phyloP scores from a whole-genome alignment of 305 asterid species.

The Euphrasia arctica region DNA sequence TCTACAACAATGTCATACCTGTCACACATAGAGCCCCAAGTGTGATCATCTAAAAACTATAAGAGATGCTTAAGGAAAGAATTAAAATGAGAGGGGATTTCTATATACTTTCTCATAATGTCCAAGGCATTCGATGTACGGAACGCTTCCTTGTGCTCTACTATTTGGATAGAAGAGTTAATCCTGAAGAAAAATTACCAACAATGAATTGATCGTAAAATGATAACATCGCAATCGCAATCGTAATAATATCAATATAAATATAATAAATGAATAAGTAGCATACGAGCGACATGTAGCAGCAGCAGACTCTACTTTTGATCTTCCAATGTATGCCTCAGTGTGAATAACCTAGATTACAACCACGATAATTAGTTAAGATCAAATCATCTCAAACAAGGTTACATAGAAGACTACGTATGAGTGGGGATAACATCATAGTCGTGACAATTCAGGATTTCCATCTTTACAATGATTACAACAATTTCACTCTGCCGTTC shows the following conservation, averaged over 20 bases:
- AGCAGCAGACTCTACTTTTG: conserved; percentile 99
- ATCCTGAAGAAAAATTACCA: conserved; percentile 46
- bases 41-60: conserved; percentile 13
- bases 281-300: conserved; percentile 92
- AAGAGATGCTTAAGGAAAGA: conserved; percentile 7
- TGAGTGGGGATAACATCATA: not conserved
- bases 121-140: conserved; percentile 12
- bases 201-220: conserved; percentile 13
- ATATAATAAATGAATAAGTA: conserved; percentile 5
- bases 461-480: not conserved
- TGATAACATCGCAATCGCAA: conserved; percentile 4
- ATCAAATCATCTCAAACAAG: conserved; percentile 19
- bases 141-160: conserved; percentile 11
- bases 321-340: conserved; percentile 85
- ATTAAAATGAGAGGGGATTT: conserved; percentile 16
- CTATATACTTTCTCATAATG: conserved; percentile 58
- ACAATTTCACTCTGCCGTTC: not conserved
- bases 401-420: not conserved
- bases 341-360: conserved; percentile 72
- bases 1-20: conserved; percentile 93
- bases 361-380: conserved; percentile 19
- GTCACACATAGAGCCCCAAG: conserved; percentile 26
- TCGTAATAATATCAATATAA: conserved; percentile 1
- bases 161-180: conserved; percentile 58
- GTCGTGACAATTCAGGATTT: not conserved